Conservation (phyloP, 1,284 basidiomycete genomes). For the Ustilago curta region DNA sequence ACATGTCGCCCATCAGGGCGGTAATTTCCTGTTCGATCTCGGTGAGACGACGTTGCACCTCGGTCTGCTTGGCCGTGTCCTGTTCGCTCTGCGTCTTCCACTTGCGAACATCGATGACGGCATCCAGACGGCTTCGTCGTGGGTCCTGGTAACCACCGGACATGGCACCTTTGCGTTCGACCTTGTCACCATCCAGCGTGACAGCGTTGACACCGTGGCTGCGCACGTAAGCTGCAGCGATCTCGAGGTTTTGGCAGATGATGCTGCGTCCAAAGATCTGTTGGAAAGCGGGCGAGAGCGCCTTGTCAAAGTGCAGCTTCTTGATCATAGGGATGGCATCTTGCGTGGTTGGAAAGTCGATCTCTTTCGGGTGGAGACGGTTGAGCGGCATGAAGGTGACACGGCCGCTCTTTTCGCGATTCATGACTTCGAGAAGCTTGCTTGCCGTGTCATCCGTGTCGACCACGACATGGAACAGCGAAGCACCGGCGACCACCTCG, state of each 20-base stretch:
- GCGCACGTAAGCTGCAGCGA: constrained; percentile 93
- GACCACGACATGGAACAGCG: constrained; percentile 96
- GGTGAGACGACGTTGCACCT: constrained; percentile 79
- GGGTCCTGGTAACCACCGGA: constrained; percentile 97
- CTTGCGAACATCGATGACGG: constrained; percentile 80
- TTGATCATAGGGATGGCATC: constrained; percentile 84
- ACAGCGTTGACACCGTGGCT: constrained; percentile 95
- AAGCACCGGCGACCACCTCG: constrained; percentile 93
- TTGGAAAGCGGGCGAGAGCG: constrained; percentile 85
- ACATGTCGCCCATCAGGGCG: constrained; percentile 78
- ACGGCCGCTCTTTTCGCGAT: constrained; percentile 88
- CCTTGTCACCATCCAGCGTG: constrained; percentile 96
- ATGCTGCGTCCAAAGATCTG: constrained; percentile 99
- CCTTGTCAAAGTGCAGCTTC: constrained; percentile 82
- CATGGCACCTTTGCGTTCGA: constrained; percentile 93
- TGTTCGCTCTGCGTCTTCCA: constrained; percentile 82
- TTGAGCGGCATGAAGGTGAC: constrained; percentile 99
- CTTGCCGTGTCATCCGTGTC: constrained; percentile 93
- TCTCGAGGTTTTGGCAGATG: constrained; percentile 89
- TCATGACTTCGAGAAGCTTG: constrained; percentile 88
- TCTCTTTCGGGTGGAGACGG: constrained; percentile 83
- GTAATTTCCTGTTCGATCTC: constrained; percentile 90
- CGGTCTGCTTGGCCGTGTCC: constrained; percentile 77
- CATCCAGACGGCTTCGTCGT: constrained; percentile 87
- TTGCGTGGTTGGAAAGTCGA: constrained; percentile 75